These are phyloP conservation scores for Stentor roeselii DNA, from an alignment of 73 alveolate genomes.

Conservation along the genomic window DNA sequence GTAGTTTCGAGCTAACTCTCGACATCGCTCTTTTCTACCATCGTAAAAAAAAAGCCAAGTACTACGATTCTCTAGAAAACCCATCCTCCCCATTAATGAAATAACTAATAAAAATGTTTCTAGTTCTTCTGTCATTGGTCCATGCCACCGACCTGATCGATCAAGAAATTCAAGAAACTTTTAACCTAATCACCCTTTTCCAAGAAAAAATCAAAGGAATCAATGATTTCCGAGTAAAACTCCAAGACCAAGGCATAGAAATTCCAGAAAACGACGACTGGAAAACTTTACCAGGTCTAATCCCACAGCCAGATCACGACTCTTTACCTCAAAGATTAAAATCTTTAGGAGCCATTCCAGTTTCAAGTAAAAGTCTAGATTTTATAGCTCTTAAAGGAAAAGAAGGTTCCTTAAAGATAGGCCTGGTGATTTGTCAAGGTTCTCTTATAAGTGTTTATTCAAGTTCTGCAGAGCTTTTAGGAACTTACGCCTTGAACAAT, in stretches of 20 bases:
- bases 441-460: background rate
- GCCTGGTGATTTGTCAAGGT: background rate
- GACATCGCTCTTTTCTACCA: background rate
- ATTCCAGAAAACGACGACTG: background rate
- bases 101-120: background rate
- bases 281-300: background rate
- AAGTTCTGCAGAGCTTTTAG: background rate
- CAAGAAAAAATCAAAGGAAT: background rate
- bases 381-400: background rate
- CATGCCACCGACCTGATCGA: background rate
- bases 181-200: background rate
- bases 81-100: background rate
- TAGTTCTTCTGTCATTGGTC: background rate
- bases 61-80: background rate
- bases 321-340: background rate
- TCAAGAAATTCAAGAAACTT: conserved; percentile 1
- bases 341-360: background rate
- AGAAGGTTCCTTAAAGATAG: background rate
- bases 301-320: background rate
- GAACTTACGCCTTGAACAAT: background rate
- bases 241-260: background rate
- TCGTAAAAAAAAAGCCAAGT: background rate
- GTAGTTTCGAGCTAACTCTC: background rate
- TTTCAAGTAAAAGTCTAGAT: background rate
- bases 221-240: background rate